Conservation (phyloP, 2,329 filamentous ascomycete species). For the Apiospora phragmitis region DNA sequence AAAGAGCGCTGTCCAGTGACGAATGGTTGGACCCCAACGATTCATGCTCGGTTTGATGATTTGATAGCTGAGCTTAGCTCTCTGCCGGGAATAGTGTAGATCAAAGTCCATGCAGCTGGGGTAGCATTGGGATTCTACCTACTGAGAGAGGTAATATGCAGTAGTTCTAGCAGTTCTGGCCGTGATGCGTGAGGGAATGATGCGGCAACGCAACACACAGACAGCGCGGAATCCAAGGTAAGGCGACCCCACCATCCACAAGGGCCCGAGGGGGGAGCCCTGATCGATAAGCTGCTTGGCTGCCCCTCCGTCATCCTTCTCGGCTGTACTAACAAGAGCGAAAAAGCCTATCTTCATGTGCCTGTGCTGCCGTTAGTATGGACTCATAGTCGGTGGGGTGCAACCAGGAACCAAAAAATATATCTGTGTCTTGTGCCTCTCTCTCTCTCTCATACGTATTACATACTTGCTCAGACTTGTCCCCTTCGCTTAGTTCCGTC, state of each 20-base stretch:
- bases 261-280: not conserved
- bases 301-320: not conserved
- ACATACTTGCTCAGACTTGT: not conserved
- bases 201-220: not conserved
- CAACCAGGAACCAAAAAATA: not conserved
- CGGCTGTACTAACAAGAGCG: not conserved
- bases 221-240: not conserved
- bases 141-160: not conserved
- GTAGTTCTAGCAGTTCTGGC: too few relatives aligned
- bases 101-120: not conserved
- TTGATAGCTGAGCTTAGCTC: not conserved
- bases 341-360: not conserved
- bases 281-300: slow-evolving; percentile 1
- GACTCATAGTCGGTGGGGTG: not conserved
- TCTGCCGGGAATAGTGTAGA: not conserved
- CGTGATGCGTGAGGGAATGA: not conserved
- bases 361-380: not conserved
- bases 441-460: not conserved
- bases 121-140: not conserved
- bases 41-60: not conserved
- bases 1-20: not conserved
- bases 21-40: not conserved
- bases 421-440: not conserved
- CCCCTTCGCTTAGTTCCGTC: not conserved
- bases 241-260: not conserved